Percentiles rank a stretch among this genome's conserved stretches.
Conservation (phyloP, 1,284 basidiomycete genomes). For the Entoloma clypeatum region DNA sequence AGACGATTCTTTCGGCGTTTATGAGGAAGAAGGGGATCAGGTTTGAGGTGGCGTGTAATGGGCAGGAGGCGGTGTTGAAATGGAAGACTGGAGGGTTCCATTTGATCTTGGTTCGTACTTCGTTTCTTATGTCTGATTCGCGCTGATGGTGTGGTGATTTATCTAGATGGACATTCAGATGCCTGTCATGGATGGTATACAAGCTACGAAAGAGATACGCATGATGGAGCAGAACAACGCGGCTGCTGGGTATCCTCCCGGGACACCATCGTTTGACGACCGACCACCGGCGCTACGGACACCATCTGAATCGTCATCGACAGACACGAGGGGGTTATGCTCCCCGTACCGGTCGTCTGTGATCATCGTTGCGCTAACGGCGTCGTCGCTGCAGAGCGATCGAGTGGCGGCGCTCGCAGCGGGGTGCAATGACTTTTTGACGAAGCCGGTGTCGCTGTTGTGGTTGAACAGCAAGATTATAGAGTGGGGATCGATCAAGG, state of each 20-base stretch:
- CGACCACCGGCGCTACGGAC: conserved; percentile 36
- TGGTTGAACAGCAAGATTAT: conserved; percentile 99
- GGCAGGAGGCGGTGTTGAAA: conserved; percentile 93
- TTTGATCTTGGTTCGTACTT: conserved; percentile 78
- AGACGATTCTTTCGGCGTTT: conserved; percentile 93
- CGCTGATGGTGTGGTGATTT: conserved; percentile 8
- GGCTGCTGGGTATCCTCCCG: conserved; percentile 69
- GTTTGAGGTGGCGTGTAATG: conserved; percentile 93
- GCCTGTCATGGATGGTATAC: conserved; percentile 98
- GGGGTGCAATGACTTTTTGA: conserved; percentile 98
- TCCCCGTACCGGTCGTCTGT: conserved; percentile 88
- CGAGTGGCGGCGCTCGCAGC: conserved; percentile 94
- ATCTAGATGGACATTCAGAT: conserved; percentile 98
- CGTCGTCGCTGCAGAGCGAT: conserved; percentile 89
- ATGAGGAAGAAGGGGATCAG: conserved; percentile 97
- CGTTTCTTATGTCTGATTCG: conserved; percentile 6
- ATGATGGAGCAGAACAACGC: conserved; percentile 74
- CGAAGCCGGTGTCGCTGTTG: conserved; percentile 91
- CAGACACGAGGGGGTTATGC: conserved; percentile 36
- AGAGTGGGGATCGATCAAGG: conserved; percentile 94
- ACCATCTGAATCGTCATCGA: conserved; percentile 46
- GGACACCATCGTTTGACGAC: conserved; percentile 59
- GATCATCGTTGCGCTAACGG: conserved; percentile 97
- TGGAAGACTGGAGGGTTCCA: conserved; percentile 95
- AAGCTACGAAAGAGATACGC: conserved; percentile 95